Percentiles rank a stretch among this genome's conserved stretches.
These are phyloP conservation scores for Paecilomyces sp. DNA, from an alignment of 2,329 filamentous ascomycete genomes.

Conservation along the genomic window DNA sequence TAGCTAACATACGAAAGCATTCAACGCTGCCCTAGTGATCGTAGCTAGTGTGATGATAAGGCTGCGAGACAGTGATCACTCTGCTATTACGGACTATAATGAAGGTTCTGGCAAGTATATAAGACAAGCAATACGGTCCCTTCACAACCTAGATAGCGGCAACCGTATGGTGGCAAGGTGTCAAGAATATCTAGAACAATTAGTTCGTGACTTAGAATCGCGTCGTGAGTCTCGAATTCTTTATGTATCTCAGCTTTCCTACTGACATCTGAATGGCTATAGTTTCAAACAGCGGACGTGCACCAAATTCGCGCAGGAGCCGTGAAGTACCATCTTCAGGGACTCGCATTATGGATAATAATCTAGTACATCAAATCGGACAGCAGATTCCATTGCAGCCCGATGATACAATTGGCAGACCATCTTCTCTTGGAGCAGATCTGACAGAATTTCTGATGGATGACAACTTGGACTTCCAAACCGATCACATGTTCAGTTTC, in stretches of 20 bases:
- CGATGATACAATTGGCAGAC: background rate
- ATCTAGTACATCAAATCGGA: background rate
- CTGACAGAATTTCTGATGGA: constrained; percentile 4
- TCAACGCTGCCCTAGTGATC: constrained; percentile 27
- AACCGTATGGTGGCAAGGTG: too few relatives aligned
- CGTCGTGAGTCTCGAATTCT: too few relatives aligned
- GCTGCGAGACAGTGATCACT: constrained; percentile 1
- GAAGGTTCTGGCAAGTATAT: constrained; percentile 10
- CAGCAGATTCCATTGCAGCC: background rate
- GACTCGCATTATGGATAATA: too few relatives aligned
- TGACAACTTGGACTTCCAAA: background rate
- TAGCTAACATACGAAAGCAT: constrained; percentile 12
- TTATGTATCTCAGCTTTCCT: too few relatives aligned
- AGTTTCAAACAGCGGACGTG: background rate
- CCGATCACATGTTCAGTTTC: too few relatives aligned
- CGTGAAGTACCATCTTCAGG: too few relatives aligned
- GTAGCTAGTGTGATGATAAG: constrained; percentile 18
- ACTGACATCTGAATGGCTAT: background rate
- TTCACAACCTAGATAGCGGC: background rate
- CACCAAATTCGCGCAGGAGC: background rate
- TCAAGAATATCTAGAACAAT: too few relatives aligned
- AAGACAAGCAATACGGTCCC: constrained; percentile 10
- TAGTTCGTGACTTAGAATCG: too few relatives aligned
- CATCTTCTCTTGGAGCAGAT: background rate
- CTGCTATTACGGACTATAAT: constrained; percentile 3